Evolutionary conservation across 306 rosid species (phyloP), one percentile per base, ranked within the genome.

Genomic region (Hippophae rhamnoides): DNA sequence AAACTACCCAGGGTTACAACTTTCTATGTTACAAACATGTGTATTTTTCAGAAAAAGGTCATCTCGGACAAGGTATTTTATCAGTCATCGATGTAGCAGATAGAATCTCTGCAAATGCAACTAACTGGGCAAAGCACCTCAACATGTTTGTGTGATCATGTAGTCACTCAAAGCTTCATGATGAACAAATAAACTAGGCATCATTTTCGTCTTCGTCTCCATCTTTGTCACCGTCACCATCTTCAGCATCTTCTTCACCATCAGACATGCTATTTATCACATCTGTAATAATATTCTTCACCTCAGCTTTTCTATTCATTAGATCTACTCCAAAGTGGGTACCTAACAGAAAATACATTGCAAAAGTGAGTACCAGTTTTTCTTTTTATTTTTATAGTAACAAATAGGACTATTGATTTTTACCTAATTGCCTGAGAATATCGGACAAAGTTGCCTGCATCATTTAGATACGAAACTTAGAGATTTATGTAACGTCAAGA

Each of bases 231-330:
- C 58, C 61, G 0, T 56, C 51, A 8, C 46, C 75, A 1, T 62
- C 71, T 0, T 69, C 90, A 1, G 67, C 90, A 48, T 85, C 96
- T 67, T 82, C 89, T 11, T 74, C 99, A 63, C 86, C 99, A 50
- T 93, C 99, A 58, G 90, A 78, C 95, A 93, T 93, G 80, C 76
- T 89, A 67, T 84, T 88, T 66, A 93, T 93, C 63, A 93, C 95
- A 10, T 93, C 97, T n/a, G 99, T 93, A 57, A 93, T 93, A 67
- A 93, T 84, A 53, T 82, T 90, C 79, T 93, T 93, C 71, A 93
- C 97, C 84, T 93, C 95, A 1, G 89, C 80, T 72, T 93, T 93
- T 81, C 97, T 84, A 74, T 93, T 97, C 99, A 93, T 88, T 74
- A 93, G 86, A 77, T 93, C 97, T 74, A 86, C 54, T 40, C 82